Evolutionary conservation across 2,329 filamentous ascomycete species (phyloP), one percentile per base, ranked within the genome.

Genomic region (Coniochaeta hoffmannii): DNA sequence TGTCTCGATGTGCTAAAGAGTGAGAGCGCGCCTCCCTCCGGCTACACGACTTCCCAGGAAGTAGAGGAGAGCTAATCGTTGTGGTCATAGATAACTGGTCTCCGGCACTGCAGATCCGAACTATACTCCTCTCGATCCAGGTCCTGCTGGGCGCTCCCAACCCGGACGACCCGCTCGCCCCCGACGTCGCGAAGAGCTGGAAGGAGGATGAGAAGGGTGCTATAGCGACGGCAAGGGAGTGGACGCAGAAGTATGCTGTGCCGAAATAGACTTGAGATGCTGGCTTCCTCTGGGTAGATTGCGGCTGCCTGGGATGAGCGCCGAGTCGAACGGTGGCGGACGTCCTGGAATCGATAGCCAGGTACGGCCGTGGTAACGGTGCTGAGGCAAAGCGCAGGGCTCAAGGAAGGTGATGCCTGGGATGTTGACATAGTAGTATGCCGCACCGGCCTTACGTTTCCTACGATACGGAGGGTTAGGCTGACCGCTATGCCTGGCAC

Each of bases 71-170:
- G 51, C 59, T 54, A 15, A 57, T 35, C 24, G 26, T 9, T 14
- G n/a, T n/a, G 5, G 12, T 4, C 15, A 10, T 58, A 97, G 92
- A 93, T 71, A 99, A 99, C 80, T 99, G 94, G 94, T 97, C 93
- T 22, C 94, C 94, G 5, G 94, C 95, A 14, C 83, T 99, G 31
- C 94, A 99, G 73, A 99, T 99, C 69, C 87, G 94, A 61, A 99
- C 94, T 7, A 99, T 99, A 63, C 84, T 99, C n/a, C 85, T 99
- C 55, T 97, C 93, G 10, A 99, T 99, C 69, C 95, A 99, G 73
- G 94, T 94, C 53, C 82, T 99, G 24, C 85, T 99, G 14, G 94
- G 94, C 46, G 93, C 94, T 6, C 94, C 94, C 14, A 99, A 99
- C 73, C 94, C 95, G 30, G 94, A 99, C 67, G 94, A 99, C 68